Evolutionary conservation across 192 early-diverging fungal species (phyloP).

Genomic region (Thamnidium elegans): DNA sequence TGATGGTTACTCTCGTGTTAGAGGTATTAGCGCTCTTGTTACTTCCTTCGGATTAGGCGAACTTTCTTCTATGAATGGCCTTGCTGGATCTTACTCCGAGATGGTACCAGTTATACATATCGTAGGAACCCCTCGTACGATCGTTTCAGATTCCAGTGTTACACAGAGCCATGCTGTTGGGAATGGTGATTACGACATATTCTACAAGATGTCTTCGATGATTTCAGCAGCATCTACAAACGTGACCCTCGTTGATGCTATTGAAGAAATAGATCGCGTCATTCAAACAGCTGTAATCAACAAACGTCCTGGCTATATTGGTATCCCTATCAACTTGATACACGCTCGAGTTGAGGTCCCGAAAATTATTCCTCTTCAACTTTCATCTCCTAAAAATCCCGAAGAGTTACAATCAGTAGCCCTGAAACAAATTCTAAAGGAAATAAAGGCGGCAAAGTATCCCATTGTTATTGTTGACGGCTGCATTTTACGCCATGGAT

Average conservation of each 20-base stretch:
- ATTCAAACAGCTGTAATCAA: conserved; percentile 9
- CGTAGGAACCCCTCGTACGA: conserved; percentile 43
- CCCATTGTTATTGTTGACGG: conserved; percentile 44
- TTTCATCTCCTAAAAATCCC: conserved; percentile 25
- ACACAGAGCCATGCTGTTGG: conserved; percentile 45
- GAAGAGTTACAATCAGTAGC: conserved; percentile 14
- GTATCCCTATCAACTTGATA: conserved; percentile 39
- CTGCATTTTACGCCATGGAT: conserved; percentile 31
- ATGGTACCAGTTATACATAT: conserved; percentile 49
- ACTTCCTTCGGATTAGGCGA: conserved; percentile 48
- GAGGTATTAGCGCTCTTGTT: conserved; percentile 13
- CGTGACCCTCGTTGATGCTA: conserved; percentile 1
- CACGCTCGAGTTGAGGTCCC: conserved; percentile 14
- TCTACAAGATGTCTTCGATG: conserved; percentile 35
- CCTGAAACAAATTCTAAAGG: conserved; percentile 29
- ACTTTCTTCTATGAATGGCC: conserved; percentile 37
- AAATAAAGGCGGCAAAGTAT: conserved; percentile 29
- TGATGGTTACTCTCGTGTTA: too few relatives aligned
- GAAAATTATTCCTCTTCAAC: conserved; percentile 20
- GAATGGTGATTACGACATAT: conserved; percentile 45
- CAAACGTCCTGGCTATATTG: conserved; percentile 32
- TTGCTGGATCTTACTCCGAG: conserved; percentile 43
- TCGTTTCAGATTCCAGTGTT: conserved; percentile 36
- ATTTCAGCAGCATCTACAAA: conserved; percentile 39
- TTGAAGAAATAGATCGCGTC: conserved; percentile 22